Percentiles rank a stretch among this genome's conserved stretches.
These are phyloP conservation scores for Phaeosphaeriaceae sp. DNA, from an alignment of 2,329 filamentous ascomycete species.

Conservation along the genomic window DNA sequence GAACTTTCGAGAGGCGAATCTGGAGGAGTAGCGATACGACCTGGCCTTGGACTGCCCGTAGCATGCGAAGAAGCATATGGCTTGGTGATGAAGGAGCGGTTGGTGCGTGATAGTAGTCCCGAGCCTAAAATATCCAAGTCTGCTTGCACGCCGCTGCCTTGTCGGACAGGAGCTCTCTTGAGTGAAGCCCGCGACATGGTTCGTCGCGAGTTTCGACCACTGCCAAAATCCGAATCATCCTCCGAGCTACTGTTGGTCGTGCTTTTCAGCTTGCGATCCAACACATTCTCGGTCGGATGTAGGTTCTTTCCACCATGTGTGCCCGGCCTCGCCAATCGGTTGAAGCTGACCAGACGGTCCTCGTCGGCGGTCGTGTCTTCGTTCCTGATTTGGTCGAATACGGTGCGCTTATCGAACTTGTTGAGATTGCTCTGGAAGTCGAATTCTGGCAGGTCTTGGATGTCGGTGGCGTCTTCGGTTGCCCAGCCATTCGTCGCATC, in stretches of 20 bases:
- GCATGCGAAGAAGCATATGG: constrained; percentile 49
- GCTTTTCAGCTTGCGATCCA: constrained; percentile 63
- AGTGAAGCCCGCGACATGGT: constrained; percentile 49
- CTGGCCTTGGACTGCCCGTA: constrained; percentile 42
- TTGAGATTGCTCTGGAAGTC: constrained; percentile 89
- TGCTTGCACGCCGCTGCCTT: constrained; percentile 51
- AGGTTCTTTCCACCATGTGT: constrained; percentile 79
- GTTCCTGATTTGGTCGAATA: constrained; percentile 90
- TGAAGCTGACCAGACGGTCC: constrained; percentile 88
- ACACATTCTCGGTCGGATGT: constrained; percentile 89
- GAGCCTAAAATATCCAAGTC: constrained; percentile 43
- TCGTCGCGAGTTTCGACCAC: constrained; percentile 47
- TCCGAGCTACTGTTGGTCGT: constrained; percentile 43
- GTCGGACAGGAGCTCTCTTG: constrained; percentile 47
- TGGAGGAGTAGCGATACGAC: constrained; percentile 43
- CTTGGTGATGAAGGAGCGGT: constrained; percentile 39
- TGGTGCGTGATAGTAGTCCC: constrained; percentile 38
- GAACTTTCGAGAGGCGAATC: constrained; percentile 45
- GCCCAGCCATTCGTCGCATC: constrained; percentile 84
- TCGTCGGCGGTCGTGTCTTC: constrained; percentile 90
- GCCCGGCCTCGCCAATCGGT: constrained; percentile 65
- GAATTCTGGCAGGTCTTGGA: constrained; percentile 91
- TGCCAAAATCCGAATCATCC: constrained; percentile 49
- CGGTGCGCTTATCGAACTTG: constrained; percentile 90
- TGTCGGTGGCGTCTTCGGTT: constrained; percentile 93